Conservation (phyloP, 164 flowering plant genomes). For the Kalanchoe fedtschenkoi region DNA sequence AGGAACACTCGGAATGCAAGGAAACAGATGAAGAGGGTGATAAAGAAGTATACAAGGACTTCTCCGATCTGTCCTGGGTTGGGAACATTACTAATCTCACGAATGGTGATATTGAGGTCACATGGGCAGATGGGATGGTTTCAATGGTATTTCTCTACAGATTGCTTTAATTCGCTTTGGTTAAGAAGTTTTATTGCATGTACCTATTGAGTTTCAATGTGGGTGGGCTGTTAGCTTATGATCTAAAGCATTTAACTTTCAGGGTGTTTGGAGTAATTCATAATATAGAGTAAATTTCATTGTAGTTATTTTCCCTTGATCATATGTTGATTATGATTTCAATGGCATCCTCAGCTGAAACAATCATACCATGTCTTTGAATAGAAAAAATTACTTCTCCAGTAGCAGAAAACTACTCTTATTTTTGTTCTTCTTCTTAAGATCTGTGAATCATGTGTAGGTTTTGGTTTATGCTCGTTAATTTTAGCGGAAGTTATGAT, state of each 20-base stretch:
- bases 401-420: too few relatives aligned
- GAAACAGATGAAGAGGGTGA: constrained; percentile 22
- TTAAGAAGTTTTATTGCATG: neutral
- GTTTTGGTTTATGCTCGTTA: neutral
- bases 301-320: too few relatives aligned
- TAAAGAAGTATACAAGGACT: constrained; percentile 21
- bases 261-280: too few relatives aligned
- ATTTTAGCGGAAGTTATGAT: neutral
- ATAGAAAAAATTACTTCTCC: too few relatives aligned
- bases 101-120: constrained; percentile 94
- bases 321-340: too few relatives aligned
- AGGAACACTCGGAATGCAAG: constrained; percentile 11
- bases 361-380: too few relatives aligned
- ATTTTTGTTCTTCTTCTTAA: too few relatives aligned
- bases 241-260: too few relatives aligned
- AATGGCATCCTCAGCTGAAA: too few relatives aligned
- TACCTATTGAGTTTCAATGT: neutral
- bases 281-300: too few relatives aligned
- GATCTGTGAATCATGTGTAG: neutral
- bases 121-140: constrained; percentile 98
- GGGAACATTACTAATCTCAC: constrained; percentile 84
- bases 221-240: too few relatives aligned
- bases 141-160: constrained; percentile 53
- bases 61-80: constrained; percentile 85
- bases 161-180: neutral